Evolutionary conservation across 352 stramenopile species (phyloP).

Genomic region (Peronospora belbahrii): DNA sequence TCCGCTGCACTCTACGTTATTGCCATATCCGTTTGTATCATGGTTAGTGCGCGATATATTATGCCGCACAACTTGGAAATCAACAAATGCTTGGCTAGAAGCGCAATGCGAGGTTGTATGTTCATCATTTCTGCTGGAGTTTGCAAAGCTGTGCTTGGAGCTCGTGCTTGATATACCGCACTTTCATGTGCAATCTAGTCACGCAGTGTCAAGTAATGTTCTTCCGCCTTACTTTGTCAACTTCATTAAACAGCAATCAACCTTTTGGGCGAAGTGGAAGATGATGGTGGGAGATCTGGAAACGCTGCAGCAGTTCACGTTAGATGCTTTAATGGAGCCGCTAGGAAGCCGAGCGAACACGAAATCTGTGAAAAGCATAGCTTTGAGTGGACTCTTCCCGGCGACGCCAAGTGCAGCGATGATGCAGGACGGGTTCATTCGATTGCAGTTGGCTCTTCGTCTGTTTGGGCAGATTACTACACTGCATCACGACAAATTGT

Average conservation of each 20-base stretch:
- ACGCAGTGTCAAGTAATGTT: constrained; percentile 52
- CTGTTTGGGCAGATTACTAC: constrained; percentile 61
- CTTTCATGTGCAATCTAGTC: constrained; percentile 41
- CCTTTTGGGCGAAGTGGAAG: constrained; percentile 70
- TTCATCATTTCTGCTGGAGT: constrained; percentile 62
- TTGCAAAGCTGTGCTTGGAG: constrained; percentile 70
- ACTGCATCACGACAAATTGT: constrained; percentile 41
- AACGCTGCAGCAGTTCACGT: constrained; percentile 42
- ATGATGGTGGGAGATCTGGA: constrained; percentile 51
- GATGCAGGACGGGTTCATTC: constrained; percentile 74
- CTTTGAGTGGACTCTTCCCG: constrained; percentile 28
- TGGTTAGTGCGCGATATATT: constrained; percentile 79
- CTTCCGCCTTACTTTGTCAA: constrained; percentile 82
- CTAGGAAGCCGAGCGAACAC: constrained; percentile 19
- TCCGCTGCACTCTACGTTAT: constrained; percentile 25
- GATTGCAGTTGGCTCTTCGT: constrained; percentile 58
- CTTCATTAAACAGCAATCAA: constrained; percentile 74
- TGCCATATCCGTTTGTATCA: constrained; percentile 75
- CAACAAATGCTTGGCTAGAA: constrained; percentile 59
- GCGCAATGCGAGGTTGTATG: constrained; percentile 46
- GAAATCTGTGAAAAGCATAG: constrained; percentile 1
- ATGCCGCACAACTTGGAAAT: constrained; percentile 73
- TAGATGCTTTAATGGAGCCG: constrained; percentile 55
- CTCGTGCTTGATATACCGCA: constrained; percentile 70
- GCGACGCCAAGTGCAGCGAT: constrained; percentile 35